Percentiles rank a stretch among this genome's conserved stretches.
Evolutionary conservation across 306 rosid genomes (phyloP).

Genomic region (Hylodesmum podocarpum): DNA sequence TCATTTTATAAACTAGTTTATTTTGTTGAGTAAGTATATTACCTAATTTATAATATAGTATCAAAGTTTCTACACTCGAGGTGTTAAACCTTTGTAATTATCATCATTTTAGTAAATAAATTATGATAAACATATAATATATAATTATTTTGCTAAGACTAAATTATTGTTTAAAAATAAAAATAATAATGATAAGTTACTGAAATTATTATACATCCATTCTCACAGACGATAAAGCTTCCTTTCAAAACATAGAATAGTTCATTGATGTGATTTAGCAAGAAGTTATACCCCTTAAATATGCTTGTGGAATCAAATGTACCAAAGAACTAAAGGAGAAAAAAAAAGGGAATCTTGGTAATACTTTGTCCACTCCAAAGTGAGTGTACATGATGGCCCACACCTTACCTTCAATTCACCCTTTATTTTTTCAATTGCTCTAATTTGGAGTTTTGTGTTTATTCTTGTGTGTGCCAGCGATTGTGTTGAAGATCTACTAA

Average conservation of each 20-base stretch:
- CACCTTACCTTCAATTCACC: constrained; percentile 40
- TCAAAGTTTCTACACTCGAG: too few species aligned
- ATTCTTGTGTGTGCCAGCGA: constrained; percentile 34
- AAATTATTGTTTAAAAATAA: too few species aligned
- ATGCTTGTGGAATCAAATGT: constrained; percentile 49
- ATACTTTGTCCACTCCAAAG: constrained; percentile 58
- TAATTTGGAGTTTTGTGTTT: constrained; percentile 43
- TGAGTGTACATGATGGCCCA: constrained; percentile 48
- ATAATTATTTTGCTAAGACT: too few species aligned
- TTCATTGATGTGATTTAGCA: constrained; percentile 30
- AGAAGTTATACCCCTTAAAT: constrained; percentile 31
- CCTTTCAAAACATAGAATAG: neutral
- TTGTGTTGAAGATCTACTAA: constrained; percentile 23
- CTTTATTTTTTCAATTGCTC: constrained; percentile 34
- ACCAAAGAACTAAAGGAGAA: constrained; percentile 31
- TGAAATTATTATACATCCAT: neutral
- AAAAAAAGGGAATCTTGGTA: constrained; percentile 31
- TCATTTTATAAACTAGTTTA: too few species aligned
- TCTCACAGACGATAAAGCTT: neutral
- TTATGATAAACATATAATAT: too few species aligned
- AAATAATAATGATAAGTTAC: too few species aligned
- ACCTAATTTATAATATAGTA: too few species aligned
- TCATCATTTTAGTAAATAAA: too few species aligned
- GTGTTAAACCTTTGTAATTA: too few species aligned
- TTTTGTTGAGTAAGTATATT: too few species aligned